Conservation (phyloP, 1,139 yeast species). For the Kodamaea anthophila region DNA sequence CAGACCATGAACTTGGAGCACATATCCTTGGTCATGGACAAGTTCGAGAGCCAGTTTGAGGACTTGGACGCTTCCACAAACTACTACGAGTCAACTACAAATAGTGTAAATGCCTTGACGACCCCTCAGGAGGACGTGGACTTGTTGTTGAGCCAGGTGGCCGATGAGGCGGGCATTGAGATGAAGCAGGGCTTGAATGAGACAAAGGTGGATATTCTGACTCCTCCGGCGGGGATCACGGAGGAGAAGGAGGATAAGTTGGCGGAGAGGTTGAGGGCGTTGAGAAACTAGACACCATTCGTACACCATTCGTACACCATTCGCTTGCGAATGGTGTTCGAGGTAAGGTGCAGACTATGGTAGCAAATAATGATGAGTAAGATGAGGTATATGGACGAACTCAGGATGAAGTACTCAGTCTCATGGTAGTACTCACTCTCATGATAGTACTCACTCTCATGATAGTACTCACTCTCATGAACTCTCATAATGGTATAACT, state of each 20-base stretch:
- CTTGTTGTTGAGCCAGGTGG: slow-evolving; percentile 83
- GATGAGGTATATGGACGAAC: too few species aligned
- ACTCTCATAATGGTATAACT: too few species aligned
- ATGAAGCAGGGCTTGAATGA: slow-evolving; percentile 73
- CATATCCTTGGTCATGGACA: slow-evolving; percentile 93
- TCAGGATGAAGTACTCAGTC: too few species aligned
- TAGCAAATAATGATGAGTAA: too few species aligned
- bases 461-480: too few species aligned
- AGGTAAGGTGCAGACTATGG: too few species aligned
- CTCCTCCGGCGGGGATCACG: slow-evolving; percentile 36
- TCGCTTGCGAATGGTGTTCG: too few species aligned
- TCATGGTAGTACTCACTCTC: too few species aligned
- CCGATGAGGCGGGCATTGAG: slow-evolving; percentile 97
- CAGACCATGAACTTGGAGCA: slow-evolving; percentile 92
- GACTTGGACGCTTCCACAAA: slow-evolving; percentile 92
- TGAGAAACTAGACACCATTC: too few species aligned
- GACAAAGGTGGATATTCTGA: slow-evolving; percentile 39
- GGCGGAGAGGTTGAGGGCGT: slow-evolving; percentile 82
- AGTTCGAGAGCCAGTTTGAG: slow-evolving; percentile 92
- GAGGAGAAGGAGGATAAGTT: slow-evolving; percentile 84
- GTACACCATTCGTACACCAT: too few species aligned
- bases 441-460: too few species aligned
- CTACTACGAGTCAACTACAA: slow-evolving; percentile 87
- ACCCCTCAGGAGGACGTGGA: slow-evolving; percentile 97
- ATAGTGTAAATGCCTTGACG: slow-evolving; percentile 77